These are phyloP conservation scores for Schwanniomyces sp. DNA, from an alignment of 805 yeast species.

Conservation along the genomic window DNA sequence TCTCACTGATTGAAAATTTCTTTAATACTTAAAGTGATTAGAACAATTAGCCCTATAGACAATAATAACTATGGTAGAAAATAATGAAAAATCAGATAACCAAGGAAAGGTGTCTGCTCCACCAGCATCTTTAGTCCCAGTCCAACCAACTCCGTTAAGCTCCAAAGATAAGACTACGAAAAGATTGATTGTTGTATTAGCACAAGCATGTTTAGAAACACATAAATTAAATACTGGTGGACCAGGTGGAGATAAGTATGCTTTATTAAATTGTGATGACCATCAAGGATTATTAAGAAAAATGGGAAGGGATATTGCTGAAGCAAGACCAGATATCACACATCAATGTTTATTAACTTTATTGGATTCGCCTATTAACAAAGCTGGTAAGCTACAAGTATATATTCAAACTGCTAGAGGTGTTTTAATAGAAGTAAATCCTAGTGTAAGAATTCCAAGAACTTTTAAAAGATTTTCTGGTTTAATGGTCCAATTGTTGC, in stretches of 20 bases:
- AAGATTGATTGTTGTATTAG: slow-evolving; percentile 88
- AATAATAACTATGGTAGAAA: slow-evolving; percentile 6
- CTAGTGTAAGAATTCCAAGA: slow-evolving; percentile 95
- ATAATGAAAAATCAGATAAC: slow-evolving; percentile 5
- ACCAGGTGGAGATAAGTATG: slow-evolving; percentile 84
- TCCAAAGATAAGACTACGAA: slow-evolving; percentile 86
- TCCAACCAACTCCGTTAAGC: slow-evolving; percentile 75
- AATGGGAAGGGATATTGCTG: slow-evolving; percentile 96
- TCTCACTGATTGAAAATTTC: slow-evolving; percentile 1
- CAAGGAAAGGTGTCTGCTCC: slow-evolving; percentile 22
- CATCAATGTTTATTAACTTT: slow-evolving; percentile 95
- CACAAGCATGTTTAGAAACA: slow-evolving; percentile 95
- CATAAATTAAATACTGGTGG: slow-evolving; percentile 83
- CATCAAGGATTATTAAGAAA: slow-evolving; percentile 94
- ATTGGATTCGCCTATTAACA: slow-evolving; percentile 95
- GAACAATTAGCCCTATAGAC: not conserved
- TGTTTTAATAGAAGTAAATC: slow-evolving; percentile 92
- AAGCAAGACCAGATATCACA: slow-evolving; percentile 98
- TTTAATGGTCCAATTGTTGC: slow-evolving; percentile 93
- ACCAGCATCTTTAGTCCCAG: slow-evolving; percentile 79
- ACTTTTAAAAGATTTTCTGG: slow-evolving; percentile 98
- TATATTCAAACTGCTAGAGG: slow-evolving; percentile 95
- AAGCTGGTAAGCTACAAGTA: slow-evolving; percentile 95
- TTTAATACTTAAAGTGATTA: not conserved
- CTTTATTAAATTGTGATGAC: slow-evolving; percentile 93